Percentiles rank a stretch among this genome's conserved stretches.
Conservation (phyloP, 116 monocot genomes). For the Trichopus zeylanicus region DNA sequence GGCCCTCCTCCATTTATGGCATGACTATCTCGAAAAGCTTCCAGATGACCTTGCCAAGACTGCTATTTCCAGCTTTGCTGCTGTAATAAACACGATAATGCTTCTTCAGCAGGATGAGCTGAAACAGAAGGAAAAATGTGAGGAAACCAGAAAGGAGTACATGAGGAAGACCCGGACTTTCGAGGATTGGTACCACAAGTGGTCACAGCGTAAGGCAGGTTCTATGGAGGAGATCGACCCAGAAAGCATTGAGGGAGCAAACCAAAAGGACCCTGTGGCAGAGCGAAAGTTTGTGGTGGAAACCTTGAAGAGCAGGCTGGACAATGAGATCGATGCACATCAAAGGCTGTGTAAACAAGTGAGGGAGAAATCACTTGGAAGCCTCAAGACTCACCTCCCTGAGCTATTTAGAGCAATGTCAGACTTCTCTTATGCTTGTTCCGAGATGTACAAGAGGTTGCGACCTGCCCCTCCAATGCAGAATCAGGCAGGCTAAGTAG, state of each 20-base stretch:
- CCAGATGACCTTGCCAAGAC: slow-evolving; percentile 52
- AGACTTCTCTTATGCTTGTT: slow-evolving; percentile 54
- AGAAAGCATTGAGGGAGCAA: slow-evolving; percentile 22
- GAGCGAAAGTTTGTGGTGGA: slow-evolving; percentile 60
- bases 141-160: slow-evolving; percentile 37
- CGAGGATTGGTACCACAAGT: slow-evolving; percentile 66
- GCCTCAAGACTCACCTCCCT: slow-evolving; percentile 67
- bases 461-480: not conserved
- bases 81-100: slow-evolving; percentile 37
- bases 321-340: slow-evolving; percentile 49
- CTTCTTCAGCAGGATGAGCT: slow-evolving; percentile 39
- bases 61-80: slow-evolving; percentile 40
- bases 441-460: slow-evolving; percentile 54
- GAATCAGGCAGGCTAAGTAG: no score
- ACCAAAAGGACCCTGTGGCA: slow-evolving; percentile 35
- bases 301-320: slow-evolving; percentile 42
- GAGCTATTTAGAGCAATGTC: slow-evolving; percentile 73
- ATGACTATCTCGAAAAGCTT: slow-evolving; percentile 46
- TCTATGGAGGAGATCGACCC: slow-evolving; percentile 14
- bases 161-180: slow-evolving; percentile 45
- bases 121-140: slow-evolving; percentile 49
- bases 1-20: slow-evolving; percentile 39
- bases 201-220: slow-evolving; percentile 16
- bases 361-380: slow-evolving; percentile 67
- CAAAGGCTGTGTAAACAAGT: slow-evolving; percentile 53